A percentile compares a stretch with the other conserved stretches of the same genome.
Conservation (phyloP, 768 basidiomycete species). For the Coprinopsis strossmayeri region DNA sequence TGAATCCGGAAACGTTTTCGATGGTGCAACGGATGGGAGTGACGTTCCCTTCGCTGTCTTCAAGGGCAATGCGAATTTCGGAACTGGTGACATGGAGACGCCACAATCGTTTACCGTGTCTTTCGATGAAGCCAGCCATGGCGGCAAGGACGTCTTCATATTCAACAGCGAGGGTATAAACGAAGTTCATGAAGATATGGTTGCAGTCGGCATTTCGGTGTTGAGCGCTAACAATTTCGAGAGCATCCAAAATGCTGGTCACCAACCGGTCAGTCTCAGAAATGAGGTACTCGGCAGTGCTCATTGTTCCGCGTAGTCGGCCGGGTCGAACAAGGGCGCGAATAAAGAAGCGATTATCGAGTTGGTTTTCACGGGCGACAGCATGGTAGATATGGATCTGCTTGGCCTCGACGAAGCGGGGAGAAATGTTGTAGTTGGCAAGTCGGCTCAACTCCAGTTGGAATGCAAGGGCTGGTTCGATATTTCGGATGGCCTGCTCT, state of each 20-base stretch:
- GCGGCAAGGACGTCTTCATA: conserved; percentile 97
- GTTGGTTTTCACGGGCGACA: conserved; percentile 89
- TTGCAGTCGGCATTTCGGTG: conserved; percentile 94
- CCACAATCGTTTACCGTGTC: conserved; percentile 98
- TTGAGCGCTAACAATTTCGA: conserved; percentile 88
- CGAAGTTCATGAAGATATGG: conserved; percentile 98
- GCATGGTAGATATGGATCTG: conserved; percentile 98
- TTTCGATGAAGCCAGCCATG: conserved; percentile 97
- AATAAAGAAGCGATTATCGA: conserved; percentile 98
- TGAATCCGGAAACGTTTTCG: conserved; percentile 98
- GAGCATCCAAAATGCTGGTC: conserved; percentile 86
- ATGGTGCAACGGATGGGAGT: conserved; percentile 97
- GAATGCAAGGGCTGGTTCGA: conserved; percentile 96
- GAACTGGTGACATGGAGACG: conserved; percentile 96
- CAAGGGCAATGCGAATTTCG: conserved; percentile 91
- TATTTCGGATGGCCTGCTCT: conserved; percentile 95
- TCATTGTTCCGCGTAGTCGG: conserved; percentile 86
- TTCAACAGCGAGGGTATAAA: conserved; percentile 91
- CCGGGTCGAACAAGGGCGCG: conserved; percentile 96
- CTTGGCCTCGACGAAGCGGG: conserved; percentile 94
- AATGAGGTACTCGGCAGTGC: conserved; percentile 94
- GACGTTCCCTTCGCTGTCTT: conserved; percentile 91
- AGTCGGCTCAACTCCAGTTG: conserved; percentile 95
- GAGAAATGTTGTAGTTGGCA: conserved; percentile 93
- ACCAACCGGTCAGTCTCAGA: conserved; percentile 97